Base-by-base conservation (phyloP, 2,329 filamentous ascomycete genomes). In the Trichocomaceae sp. region DNA sequence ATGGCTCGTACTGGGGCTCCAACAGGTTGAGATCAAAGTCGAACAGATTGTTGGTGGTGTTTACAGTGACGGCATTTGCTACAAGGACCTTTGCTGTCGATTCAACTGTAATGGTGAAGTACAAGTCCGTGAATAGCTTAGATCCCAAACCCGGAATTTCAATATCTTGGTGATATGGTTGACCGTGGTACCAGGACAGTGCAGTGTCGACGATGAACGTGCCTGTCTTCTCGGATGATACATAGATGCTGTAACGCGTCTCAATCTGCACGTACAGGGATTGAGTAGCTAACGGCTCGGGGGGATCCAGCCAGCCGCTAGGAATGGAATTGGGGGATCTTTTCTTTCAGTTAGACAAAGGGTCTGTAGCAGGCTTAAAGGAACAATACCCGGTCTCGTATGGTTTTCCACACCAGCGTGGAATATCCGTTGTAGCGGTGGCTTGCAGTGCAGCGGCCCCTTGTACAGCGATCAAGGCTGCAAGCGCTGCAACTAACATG, bases 201-300 rank as follows among this genome's bases (percentile, higher is more conserved):
- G 54, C 45, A 17, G 54, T 50, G n/a, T 56, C 54, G 29, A 56
- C 54, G n/a, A 56, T 56, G 37, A 56, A 56, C 8, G 49, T 26
- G 2, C 35, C 54, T 9, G 45, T 52, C 45, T 52, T 47, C n/a
- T 56, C 54, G 29, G 54, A 56, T n/a, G 54, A 56, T n/a, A 56
- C 50, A 17, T 56, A 56, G 45, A 56, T 56, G 50, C 45, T 56
- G 49, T 56, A 50, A 12, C 50, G 45, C 33, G 54, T 49, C 49
- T 52, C 50, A 12, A 56, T n/a, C 37, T 52, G 54, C 12, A 56
- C 49, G 17, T 37, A 49, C 17, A 56, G 20, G 12, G 52, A 44
- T 17, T 37, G 44, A n/a, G 46, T 46, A 10, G 45, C 1, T 1
- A 50, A 52, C 5, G 54, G 29, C 13, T 52, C 41, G 22, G 54